Evolutionary conservation across 768 basidiomycete species (phyloP), one percentile per base, ranked within the genome.

Genomic region (Pulveroboletus sp.): DNA sequence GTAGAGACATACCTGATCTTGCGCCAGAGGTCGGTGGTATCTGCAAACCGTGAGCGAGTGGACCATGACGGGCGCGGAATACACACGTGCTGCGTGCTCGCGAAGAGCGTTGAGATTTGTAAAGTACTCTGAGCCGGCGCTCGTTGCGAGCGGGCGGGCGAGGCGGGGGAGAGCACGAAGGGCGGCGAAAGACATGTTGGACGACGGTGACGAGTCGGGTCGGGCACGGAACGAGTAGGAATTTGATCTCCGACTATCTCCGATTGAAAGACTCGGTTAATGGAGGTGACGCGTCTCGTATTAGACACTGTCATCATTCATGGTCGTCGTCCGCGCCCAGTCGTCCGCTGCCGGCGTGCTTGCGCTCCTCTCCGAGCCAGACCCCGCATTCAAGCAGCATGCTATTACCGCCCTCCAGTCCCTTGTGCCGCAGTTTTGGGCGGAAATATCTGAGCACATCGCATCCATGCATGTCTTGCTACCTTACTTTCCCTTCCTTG

Each of bases 371-470:
- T 81, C 85, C 34, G 97, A 99, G 69, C 88, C 87, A 45, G 90
- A 94, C 56, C 76, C 83, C 23, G 72, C 87, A 35, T 86, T 98
- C 66, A 91, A 94, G 64, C 84, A 90, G 60, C 89, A 97, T 76
- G 97, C 97, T 20, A 82, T 99, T 59, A 81, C 81, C 42, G 79
- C 85, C 38, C 77, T 99, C 45, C 87, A 83, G 61, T 72, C 80
- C 14, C 80, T 97, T 38, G 92, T 98, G 7, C 83, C 94, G 33
- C 86, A 90, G 60, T 98, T 97, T 70, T 99, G 97, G 97, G 87
- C 95, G 40, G 97, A 99, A 76, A 95, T 98, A 62, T 94, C 92
- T 58, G 97, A 99, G 69, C 83, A 90, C 65, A 86, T 97, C 60
- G 80, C 87, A 29, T 73, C 84, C 50, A 93, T 98, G 94, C 91